A percentile compares a stretch with the other conserved stretches of the same genome.
Evolutionary conservation across 1,139 yeast genomes (phyloP).

Genomic region (Scheffersomyces illinoinensis): DNA sequence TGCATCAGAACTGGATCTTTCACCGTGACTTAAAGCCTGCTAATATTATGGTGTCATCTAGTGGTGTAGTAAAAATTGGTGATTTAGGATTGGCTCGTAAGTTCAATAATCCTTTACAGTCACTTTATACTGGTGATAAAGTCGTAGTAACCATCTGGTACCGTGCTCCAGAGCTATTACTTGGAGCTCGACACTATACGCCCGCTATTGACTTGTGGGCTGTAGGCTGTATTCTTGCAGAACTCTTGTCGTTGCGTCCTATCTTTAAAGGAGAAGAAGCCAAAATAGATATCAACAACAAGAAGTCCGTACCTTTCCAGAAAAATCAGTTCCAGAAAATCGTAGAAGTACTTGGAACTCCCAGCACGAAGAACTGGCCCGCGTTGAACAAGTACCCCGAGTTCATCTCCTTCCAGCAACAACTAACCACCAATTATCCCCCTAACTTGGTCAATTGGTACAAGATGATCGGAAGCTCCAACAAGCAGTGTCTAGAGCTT

Average conservation of each 20-base stretch:
- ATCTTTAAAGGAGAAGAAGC: conserved; percentile 98
- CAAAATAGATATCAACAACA: conserved; percentile 76
- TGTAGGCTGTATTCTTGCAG: conserved; percentile 94
- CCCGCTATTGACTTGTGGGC: conserved; percentile 98
- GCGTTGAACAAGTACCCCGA: conserved; percentile 81
- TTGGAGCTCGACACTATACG: conserved; percentile 92
- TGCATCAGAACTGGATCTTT: conserved; percentile 94
- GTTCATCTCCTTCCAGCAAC: conserved; percentile 58
- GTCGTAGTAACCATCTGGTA: conserved; percentile 99
- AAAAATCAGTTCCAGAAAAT: conserved; percentile 88
- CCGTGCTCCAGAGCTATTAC: conserved; percentile 87
- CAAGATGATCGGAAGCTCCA: conserved; percentile 73
- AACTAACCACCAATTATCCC: conserved; percentile 55
- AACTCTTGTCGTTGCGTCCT: conserved; percentile 82
- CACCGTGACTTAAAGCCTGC: conserved; percentile 98
- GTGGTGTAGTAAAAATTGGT: conserved; percentile 91
- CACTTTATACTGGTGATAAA: conserved; percentile 90
- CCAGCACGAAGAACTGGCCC: conserved; percentile 76
- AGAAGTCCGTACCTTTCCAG: conserved; percentile 91
- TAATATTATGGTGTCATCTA: conserved; percentile 89
- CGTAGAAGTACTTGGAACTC: conserved; percentile 88
- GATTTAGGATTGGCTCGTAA: conserved; percentile 93
- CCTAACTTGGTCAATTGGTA: conserved; percentile 82
- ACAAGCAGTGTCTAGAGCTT: conserved; percentile 65
- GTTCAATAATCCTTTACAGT: conserved; percentile 85